phyloP scores from a whole-genome alignment of 768 basidiomycete genomes.

The Amanita rubescens region DNA sequence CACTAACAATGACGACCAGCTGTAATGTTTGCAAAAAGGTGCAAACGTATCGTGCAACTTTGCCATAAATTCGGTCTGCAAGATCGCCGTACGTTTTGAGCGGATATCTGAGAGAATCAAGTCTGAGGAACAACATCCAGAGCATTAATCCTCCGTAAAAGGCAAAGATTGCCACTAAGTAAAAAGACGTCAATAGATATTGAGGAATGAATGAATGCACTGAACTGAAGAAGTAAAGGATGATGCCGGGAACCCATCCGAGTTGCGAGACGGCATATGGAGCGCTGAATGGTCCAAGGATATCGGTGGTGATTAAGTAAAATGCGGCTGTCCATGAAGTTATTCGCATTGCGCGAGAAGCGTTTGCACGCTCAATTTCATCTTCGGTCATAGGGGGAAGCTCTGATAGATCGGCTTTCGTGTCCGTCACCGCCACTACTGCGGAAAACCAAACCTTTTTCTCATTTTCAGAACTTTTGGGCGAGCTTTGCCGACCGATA shows the following conservation, averaged over 20 bases:
- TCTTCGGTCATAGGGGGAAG: slow-evolving; percentile 6
- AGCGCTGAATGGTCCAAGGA: slow-evolving; percentile 53
- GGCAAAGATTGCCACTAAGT: slow-evolving; percentile 44
- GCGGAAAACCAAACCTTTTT: neutral
- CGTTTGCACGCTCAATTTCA: slow-evolving; percentile 22
- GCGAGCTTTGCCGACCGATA: slow-evolving; percentile 4
- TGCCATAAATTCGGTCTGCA: slow-evolving; percentile 47
- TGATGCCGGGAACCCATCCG: slow-evolving; percentile 40
- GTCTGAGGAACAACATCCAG: slow-evolving; percentile 46
- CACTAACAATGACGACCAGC: slow-evolving; percentile 44
- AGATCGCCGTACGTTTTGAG: slow-evolving; percentile 49
- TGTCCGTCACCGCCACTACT: neutral
- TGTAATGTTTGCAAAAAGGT: slow-evolving; percentile 49
- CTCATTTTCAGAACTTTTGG: neutral
- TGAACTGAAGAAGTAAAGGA: too few relatives aligned
- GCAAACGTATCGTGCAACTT: slow-evolving; percentile 36
- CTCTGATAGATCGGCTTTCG: neutral
- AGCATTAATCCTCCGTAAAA: slow-evolving; percentile 49
- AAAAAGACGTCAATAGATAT: neutral
- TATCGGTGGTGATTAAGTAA: slow-evolving; percentile 54
- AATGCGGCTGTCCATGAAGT: slow-evolving; percentile 46
- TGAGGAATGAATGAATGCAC: too few relatives aligned
- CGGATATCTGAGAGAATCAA: slow-evolving; percentile 52
- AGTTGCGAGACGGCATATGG: slow-evolving; percentile 19
- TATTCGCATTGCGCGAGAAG: slow-evolving; percentile 39